Percentiles rank a stretch among this genome's conserved stretches.
These are phyloP conservation scores for Podila epigama DNA, from an alignment of 192 early-diverging fungal species.

Conservation along the genomic window DNA sequence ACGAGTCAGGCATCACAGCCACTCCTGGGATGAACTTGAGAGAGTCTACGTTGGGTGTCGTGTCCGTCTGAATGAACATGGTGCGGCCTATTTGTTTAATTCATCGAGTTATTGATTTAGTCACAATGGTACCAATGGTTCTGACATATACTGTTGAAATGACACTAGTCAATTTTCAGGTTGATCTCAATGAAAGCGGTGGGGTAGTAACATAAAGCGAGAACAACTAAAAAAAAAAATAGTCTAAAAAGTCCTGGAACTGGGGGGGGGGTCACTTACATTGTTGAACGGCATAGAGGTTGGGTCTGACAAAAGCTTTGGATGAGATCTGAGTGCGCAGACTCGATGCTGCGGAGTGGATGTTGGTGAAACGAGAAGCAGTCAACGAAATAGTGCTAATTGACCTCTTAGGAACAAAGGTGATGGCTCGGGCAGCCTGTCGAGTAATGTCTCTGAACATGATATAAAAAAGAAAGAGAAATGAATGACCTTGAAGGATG, in stretches of 20 bases:
- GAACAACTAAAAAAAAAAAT: too few relatives aligned
- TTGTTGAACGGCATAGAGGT: slow-evolving; percentile 34
- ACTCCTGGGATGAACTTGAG: slow-evolving; percentile 98
- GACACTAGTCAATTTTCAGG: not conserved
- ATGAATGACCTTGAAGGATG: not conserved
- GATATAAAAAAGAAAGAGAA: not conserved
- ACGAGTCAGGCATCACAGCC: slow-evolving; percentile 70
- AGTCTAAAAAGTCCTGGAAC: not conserved
- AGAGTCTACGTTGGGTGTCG: slow-evolving; percentile 94
- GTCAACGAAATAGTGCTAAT: slow-evolving; percentile 15
- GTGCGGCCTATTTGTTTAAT: slow-evolving; percentile 57
- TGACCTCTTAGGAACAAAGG: slow-evolving; percentile 16
- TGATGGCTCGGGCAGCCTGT: not conserved
- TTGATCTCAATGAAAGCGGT: not conserved
- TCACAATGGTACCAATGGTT: too few relatives aligned
- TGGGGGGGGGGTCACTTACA: slow-evolving; percentile 1
- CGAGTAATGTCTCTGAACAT: not conserved
- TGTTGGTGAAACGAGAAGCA: slow-evolving; percentile 10
- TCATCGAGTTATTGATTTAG: too few relatives aligned
- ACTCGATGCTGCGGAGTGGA: slow-evolving; percentile 36
- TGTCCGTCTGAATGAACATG: slow-evolving; percentile 91
- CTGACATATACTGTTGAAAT: not conserved
- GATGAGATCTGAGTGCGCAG: slow-evolving; percentile 1
- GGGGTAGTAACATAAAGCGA: not conserved
- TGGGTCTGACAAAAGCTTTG: slow-evolving; percentile 14